Conservation (phyloP, 345 rosid genomes). For the Citrus maxima region DNA sequence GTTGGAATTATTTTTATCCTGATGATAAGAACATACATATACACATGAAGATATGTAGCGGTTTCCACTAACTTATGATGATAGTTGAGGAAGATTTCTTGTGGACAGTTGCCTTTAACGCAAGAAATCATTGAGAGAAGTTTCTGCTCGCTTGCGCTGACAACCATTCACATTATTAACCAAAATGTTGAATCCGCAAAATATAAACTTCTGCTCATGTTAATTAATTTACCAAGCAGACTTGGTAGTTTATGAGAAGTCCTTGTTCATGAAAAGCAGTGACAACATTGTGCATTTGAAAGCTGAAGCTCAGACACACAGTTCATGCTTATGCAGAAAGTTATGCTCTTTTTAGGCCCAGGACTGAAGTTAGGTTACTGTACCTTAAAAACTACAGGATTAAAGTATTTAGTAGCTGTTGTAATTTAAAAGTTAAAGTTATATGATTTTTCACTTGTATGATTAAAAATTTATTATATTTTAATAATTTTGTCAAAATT, state of each 20-base stretch:
- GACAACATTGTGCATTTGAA: too few species aligned
- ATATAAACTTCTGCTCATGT: background rate
- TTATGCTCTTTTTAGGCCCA: too few species aligned
- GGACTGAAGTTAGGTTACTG: rapidly evolving
- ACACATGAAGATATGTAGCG: background rate
- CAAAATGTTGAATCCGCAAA: background rate
- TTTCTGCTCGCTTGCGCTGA: background rate
- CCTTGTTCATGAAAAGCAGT: background rate
- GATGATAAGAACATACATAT: background rate
- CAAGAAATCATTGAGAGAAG: too few species aligned
- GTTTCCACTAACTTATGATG: background rate
- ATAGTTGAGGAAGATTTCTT: background rate
- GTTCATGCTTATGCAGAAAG: too few species aligned
- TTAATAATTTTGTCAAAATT: too few species aligned
- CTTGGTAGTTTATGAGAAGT: background rate
- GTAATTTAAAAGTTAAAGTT: too few species aligned
- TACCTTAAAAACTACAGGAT: rapidly evolving
- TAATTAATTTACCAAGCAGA: too few species aligned
- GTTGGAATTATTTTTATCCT: background rate
- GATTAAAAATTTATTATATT: too few species aligned
- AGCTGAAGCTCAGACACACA: too few species aligned
- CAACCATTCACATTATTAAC: background rate
- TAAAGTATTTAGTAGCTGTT: rapidly evolving
- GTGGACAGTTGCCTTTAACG: background rate
- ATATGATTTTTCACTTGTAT: too few species aligned